Evolutionary conservation across 73 alveolate genomes (phyloP).

Genomic region (Uronychia setigera): DNA sequence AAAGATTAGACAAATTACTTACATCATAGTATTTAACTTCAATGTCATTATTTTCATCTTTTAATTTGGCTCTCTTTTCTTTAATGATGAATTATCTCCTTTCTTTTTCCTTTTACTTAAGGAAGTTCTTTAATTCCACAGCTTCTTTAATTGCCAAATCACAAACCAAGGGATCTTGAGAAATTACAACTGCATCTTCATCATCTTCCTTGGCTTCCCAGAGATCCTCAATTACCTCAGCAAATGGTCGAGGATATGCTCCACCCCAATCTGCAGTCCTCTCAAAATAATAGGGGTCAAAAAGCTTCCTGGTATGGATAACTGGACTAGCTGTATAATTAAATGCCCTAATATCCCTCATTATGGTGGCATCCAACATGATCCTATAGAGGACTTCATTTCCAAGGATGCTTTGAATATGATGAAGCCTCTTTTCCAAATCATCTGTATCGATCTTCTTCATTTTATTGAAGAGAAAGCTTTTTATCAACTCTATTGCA

Average conservation of each 20-base stretch:
- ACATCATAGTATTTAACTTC: not conserved
- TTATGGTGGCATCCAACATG: slow-evolving; percentile 55
- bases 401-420: slow-evolving; percentile 32
- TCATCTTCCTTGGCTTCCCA: slow-evolving; percentile 51
- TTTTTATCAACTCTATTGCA: slow-evolving; percentile 42
- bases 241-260: slow-evolving; percentile 55
- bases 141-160: slow-evolving; percentile 37
- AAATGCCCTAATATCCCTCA: slow-evolving; percentile 21
- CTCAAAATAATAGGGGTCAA: slow-evolving; percentile 35
- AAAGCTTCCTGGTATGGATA: slow-evolving; percentile 11
- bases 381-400: slow-evolving; percentile 37
- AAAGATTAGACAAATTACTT: not conserved
- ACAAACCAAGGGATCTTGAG: slow-evolving; percentile 40
- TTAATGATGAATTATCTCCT: not conserved
- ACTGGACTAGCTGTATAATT: slow-evolving; percentile 52
- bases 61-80: not conserved
- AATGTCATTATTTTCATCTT: not conserved
- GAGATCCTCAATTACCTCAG: slow-evolving; percentile 18
- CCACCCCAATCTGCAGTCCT: slow-evolving; percentile 65
- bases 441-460: slow-evolving; percentile 2
- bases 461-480: not conserved
- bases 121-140: not conserved
- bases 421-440: slow-evolving; percentile 20
- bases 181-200: slow-evolving; percentile 23
- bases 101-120: not conserved